Percentiles rank a stretch among this genome's conserved stretches.
These are phyloP conservation scores for Penicillium oxalicum DNA, from an alignment of 2,329 filamentous ascomycete genomes.

Conservation along the genomic window DNA sequence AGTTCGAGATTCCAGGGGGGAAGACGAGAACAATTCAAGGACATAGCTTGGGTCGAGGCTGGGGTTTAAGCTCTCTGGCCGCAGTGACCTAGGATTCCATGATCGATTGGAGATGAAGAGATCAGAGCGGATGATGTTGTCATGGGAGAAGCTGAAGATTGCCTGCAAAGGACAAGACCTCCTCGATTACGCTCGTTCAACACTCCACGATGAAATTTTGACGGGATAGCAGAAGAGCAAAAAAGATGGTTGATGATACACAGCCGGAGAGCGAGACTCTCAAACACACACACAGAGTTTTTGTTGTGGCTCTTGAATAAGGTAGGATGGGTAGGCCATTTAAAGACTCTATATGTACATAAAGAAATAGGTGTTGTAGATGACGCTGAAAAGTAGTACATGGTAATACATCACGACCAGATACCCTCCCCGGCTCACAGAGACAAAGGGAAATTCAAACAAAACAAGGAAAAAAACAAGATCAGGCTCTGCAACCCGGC, in stretches of 20 bases:
- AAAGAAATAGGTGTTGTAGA: slow-evolving; percentile 26
- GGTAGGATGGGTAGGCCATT: slow-evolving; percentile 25
- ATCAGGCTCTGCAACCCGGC: not conserved
- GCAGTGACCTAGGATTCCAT: too few species aligned
- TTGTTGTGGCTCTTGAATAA: slow-evolving; percentile 24
- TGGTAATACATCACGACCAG: slow-evolving; percentile 29
- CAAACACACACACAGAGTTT: slow-evolving; percentile 24
- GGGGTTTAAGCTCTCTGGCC: too few species aligned
- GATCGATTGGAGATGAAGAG: too few species aligned
- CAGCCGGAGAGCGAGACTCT: slow-evolving; percentile 15
- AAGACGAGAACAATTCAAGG: too few species aligned
- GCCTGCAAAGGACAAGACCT: too few species aligned
- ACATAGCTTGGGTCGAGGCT: too few species aligned
- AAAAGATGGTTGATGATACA: slow-evolving; percentile 13
- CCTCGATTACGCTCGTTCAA: too few species aligned
- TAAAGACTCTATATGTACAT: slow-evolving; percentile 27
- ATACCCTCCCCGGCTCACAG: slow-evolving; percentile 24
- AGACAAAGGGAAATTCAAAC: slow-evolving; percentile 11
- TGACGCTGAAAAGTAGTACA: slow-evolving; percentile 28
- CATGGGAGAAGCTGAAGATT: too few species aligned
- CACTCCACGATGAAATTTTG: too few species aligned
- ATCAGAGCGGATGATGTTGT: too few species aligned
- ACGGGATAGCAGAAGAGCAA: not conserved
- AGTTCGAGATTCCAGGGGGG: too few species aligned
- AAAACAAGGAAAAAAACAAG: slow-evolving; percentile 6